Evolutionary conservation across 345 rosid genomes (phyloP).

Genomic region (Eucalyptus pauciflora): DNA sequence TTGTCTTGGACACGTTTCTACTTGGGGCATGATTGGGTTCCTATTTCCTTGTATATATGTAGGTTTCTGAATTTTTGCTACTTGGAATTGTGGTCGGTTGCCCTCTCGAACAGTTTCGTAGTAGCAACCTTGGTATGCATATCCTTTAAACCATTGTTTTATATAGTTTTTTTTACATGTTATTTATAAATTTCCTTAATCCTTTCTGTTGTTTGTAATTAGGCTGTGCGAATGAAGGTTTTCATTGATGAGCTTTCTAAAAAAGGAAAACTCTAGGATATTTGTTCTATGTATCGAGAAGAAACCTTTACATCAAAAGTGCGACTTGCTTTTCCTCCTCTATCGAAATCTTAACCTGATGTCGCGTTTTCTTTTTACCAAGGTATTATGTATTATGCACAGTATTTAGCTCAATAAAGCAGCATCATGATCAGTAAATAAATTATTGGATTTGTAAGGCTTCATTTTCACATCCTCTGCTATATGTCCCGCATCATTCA

Average conservation of each 20-base stretch:
- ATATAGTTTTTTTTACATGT: neutral
- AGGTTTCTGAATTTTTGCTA: conserved; percentile 59
- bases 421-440: too few species aligned
- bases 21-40: neutral
- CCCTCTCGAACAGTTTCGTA: conserved; percentile 33
- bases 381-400: too few species aligned
- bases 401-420: too few species aligned
- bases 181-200: neutral
- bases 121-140: conserved; percentile 24
- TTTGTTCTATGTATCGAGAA: conserved; percentile 65
- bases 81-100: conserved; percentile 65
- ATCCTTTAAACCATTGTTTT: neutral
- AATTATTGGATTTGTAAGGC: too few species aligned
- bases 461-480: too few species aligned
- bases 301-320: conserved; percentile 79
- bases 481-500: too few species aligned
- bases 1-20: neutral
- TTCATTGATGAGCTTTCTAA: conserved; percentile 54
- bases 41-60: conserved; percentile 5
- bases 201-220: neutral
- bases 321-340: neutral
- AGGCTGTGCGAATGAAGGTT: conserved; percentile 46
- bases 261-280: conserved; percentile 47
- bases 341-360: neutral
- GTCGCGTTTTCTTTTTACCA: too few species aligned